A percentile compares a stretch with the other conserved stretches of the same genome.
These are phyloP conservation scores for Nasturtium officinale DNA, from an alignment of 345 rosid genomes.

Conservation along the genomic window DNA sequence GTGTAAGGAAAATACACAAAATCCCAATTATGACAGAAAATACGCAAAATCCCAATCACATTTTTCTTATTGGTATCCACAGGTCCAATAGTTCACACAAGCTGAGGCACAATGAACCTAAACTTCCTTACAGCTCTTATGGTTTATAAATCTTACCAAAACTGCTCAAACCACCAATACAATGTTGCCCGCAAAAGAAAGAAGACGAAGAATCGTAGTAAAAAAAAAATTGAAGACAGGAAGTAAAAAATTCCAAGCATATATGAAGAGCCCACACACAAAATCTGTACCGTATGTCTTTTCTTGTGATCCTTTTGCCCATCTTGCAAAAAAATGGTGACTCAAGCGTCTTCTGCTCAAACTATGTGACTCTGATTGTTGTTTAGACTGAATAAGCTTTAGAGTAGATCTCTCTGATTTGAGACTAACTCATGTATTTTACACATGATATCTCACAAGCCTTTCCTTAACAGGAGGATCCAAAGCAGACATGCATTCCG, in stretches of 20 bases:
- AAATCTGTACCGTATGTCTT: constrained; percentile 34
- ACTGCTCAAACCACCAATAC: constrained; percentile 42
- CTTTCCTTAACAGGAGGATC: constrained; percentile 86
- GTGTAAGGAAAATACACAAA: neutral
- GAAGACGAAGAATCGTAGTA: constrained; percentile 15
- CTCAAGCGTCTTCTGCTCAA: constrained; percentile 33
- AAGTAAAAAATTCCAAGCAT: constrained; percentile 21
- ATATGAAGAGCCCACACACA: constrained; percentile 32
- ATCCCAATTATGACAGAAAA: neutral
- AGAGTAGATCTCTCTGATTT: constrained; percentile 10
- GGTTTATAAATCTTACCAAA: constrained; percentile 32
- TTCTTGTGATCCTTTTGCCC: constrained; percentile 25
- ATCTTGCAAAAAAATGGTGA: constrained; percentile 33
- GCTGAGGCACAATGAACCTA: constrained; percentile 14
- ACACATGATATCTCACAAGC: constrained; percentile 79
- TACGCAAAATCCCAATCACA: constrained; percentile 20
- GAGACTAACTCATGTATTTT: constrained; percentile 28
- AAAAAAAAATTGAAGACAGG: neutral
- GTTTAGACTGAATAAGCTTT: constrained; percentile 21
- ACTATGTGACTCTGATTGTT: constrained; percentile 16
- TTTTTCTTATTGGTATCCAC: constrained; percentile 36
- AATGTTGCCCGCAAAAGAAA: constrained; percentile 25
- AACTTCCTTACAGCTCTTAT: constrained; percentile 11
- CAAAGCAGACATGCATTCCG: constrained; percentile 79
- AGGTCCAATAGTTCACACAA: constrained; percentile 27